These are phyloP conservation scores for Colletotrichum australisinense DNA, from an alignment of 2,329 filamentous ascomycete genomes.

Conservation along the genomic window DNA sequence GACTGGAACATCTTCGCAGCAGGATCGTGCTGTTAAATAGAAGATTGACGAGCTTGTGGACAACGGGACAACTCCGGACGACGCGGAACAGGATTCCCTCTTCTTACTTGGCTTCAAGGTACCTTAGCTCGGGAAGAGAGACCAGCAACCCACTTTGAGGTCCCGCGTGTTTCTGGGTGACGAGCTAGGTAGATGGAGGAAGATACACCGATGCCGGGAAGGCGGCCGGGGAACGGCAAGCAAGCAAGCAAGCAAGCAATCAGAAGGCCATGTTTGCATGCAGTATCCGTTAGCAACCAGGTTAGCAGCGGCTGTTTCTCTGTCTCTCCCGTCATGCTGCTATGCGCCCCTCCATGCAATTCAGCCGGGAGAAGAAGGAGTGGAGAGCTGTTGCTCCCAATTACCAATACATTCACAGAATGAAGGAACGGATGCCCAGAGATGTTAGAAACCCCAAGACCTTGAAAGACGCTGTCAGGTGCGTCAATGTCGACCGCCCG, in stretches of 20 bases:
- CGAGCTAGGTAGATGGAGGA: not conserved
- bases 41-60: conserved; percentile 2
- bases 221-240: not conserved
- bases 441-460: not conserved
- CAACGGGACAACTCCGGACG: conserved; percentile 24
- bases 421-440: not conserved
- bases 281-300: conserved; percentile 1
- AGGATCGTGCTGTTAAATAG: conserved; percentile 28
- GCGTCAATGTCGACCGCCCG: conserved; percentile 5
- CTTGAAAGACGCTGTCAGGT: conserved; percentile 3
- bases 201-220: not conserved
- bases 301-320: not conserved
- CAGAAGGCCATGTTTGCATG: conserved; percentile 6
- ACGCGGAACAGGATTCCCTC: not conserved
- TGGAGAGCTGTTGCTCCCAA: not conserved
- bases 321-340: not conserved
- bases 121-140: not conserved
- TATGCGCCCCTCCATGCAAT: not conserved
- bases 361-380: not conserved
- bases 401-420: not conserved
- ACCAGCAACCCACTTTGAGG: not conserved
- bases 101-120: not conserved
- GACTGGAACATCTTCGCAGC: not conserved
- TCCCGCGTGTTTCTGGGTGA: not conserved
- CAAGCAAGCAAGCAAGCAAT: conserved; percentile 13